These are phyloP conservation scores for Lophiotrema nucula DNA, from an alignment of 495 filamentous ascomycete genomes.

Conservation along the genomic window DNA sequence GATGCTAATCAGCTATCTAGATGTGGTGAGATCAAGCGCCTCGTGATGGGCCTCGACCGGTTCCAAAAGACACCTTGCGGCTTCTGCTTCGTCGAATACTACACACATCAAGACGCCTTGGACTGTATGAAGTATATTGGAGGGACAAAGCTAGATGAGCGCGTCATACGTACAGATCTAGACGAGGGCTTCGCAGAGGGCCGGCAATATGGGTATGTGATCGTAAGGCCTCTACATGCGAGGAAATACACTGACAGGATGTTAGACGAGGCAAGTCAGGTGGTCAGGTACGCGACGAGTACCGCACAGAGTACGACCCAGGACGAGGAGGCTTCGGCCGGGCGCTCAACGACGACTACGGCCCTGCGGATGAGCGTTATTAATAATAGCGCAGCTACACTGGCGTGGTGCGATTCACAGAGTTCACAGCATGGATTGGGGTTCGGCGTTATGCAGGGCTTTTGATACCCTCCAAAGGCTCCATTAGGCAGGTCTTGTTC, in stretches of 20 bases:
- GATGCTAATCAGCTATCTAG: slow-evolving; percentile 39
- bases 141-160: slow-evolving; percentile 97
- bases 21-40: slow-evolving; percentile 93
- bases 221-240: not conserved
- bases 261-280: slow-evolving; percentile 79
- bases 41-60: slow-evolving; percentile 97
- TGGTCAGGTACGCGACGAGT: slow-evolving; percentile 96
- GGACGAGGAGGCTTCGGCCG: slow-evolving; percentile 80
- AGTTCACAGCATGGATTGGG: slow-evolving; percentile 7
- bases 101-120: slow-evolving; percentile 91
- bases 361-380: not conserved
- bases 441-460: too few relatives aligned
- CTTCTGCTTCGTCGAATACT: slow-evolving; percentile 99
- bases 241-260: slow-evolving; percentile 3
- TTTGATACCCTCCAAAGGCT: slow-evolving; percentile 7
- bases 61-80: slow-evolving; percentile 97
- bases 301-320: slow-evolving; percentile 92
- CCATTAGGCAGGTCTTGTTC: too few relatives aligned
- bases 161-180: slow-evolving; percentile 93
- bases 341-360: slow-evolving; percentile 38
- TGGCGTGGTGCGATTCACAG: not conserved
- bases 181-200: slow-evolving; percentile 96
- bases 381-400: not conserved
- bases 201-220: slow-evolving; percentile 77
- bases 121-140: slow-evolving; percentile 99